These are phyloP conservation scores for Phytophthora vignae DNA, from an alignment of 352 stramenopile genomes.

Conservation along the genomic window DNA sequence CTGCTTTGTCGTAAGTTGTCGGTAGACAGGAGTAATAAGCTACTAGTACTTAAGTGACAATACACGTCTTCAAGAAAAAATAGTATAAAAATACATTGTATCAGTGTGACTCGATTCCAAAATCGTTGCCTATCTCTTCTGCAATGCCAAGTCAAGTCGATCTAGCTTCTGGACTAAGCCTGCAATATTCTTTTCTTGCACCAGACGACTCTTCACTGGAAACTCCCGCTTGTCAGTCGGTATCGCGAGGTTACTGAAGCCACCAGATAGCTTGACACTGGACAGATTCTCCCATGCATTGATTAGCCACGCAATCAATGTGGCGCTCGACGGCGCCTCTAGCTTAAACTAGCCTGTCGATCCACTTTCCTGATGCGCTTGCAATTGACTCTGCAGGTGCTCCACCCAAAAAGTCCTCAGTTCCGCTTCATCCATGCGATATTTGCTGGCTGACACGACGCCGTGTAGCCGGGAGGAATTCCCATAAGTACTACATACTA, in stretches of 20 bases:
- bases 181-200: no score
- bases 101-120: no score
- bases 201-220: no score
- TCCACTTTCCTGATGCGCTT: not conserved
- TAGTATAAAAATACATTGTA: no score
- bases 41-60: no score
- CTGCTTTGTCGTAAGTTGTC: no score
- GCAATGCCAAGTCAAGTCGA: no score
- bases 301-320: not conserved
- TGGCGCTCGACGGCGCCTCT: not conserved
- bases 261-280: not conserved
- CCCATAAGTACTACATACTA: slow-evolving; percentile 7
- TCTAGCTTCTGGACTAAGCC: no score
- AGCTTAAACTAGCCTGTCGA: not conserved
- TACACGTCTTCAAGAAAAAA: no score
- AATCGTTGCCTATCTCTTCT: no score
- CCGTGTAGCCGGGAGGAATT: slow-evolving; percentile 12
- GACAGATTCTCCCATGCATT: not conserved
- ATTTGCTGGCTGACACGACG: slow-evolving; percentile 14
- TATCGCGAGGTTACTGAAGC: not conserved
- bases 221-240: not conserved
- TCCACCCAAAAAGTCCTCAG: not conserved
- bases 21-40: no score
- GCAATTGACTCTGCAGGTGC: not conserved
- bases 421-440: slow-evolving; percentile 21